phyloP scores from a whole-genome alignment of 805 yeast genomes.

The Sungouiella blattae region DNA sequence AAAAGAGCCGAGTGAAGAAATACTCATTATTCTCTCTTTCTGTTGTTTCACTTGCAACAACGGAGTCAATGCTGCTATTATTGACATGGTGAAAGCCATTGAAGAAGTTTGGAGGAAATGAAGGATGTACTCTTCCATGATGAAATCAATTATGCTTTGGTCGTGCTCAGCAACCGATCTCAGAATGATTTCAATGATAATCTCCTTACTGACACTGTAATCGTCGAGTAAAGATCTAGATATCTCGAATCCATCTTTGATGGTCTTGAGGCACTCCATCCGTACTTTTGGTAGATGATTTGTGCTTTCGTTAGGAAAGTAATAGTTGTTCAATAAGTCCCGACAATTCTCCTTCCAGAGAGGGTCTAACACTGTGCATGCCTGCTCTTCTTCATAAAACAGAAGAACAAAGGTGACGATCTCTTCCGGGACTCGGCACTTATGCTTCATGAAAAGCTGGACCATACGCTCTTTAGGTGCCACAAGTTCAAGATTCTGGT shows the following conservation, averaged over 20 bases:
- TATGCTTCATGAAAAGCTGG: conserved; percentile 35
- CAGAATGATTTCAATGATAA: conserved; percentile 30
- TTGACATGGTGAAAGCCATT: conserved; percentile 12
- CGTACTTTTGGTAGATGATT: conserved; percentile 21
- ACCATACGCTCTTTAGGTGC: conserved; percentile 45
- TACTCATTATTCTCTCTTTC: conserved; percentile 20
- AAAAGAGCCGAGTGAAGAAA: conserved; percentile 23
- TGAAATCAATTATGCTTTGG: conserved; percentile 26
- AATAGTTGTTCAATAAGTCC: conserved; percentile 44
- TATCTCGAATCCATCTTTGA: conserved; percentile 34
- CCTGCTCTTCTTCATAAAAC: conserved; percentile 44
- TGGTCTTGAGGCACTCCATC: conserved; percentile 27
- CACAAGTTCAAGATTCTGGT: conserved; percentile 29
- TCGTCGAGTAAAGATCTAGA: conserved; percentile 30
- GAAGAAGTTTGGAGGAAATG: conserved; percentile 18
- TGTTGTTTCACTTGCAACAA: conserved; percentile 8
- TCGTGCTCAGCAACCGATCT: conserved; percentile 28
- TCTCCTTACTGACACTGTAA: conserved; percentile 26
- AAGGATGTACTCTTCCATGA: conserved; percentile 25
- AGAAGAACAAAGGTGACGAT: conserved; percentile 44
- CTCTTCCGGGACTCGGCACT: conserved; percentile 33
- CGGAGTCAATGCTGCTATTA: conserved; percentile 12
- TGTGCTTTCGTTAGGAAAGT: conserved; percentile 16
- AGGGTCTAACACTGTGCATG: conserved; percentile 51
- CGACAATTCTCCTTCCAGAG: conserved; percentile 50